These are phyloP conservation scores for Viola pubescens DNA, from an alignment of 441 rosid genomes.

Conservation along the genomic window DNA sequence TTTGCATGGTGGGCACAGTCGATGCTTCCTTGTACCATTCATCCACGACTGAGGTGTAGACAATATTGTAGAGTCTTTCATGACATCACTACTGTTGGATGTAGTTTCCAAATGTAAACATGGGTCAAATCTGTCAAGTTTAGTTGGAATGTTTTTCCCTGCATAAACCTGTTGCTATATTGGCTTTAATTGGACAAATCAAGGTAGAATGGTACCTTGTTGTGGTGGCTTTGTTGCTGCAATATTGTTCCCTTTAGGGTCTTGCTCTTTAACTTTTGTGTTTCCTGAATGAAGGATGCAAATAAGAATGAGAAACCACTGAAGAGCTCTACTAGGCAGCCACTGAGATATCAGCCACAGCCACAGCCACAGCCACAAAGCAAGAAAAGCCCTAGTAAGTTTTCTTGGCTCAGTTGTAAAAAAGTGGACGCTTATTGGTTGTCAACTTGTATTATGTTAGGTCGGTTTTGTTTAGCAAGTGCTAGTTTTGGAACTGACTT, in stretches of 20 bases:
- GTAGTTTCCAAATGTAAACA: too few species aligned
- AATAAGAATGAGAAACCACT: constrained; percentile 38
- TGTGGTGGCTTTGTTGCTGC: neutral
- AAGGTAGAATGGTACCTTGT: neutral
- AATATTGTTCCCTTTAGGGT: neutral
- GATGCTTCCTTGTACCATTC: too few species aligned
- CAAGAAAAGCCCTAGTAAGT: constrained; percentile 77
- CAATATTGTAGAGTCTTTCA: neutral
- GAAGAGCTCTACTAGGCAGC: constrained; percentile 32
- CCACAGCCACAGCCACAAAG: constrained; percentile 38
- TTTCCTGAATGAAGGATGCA: constrained; percentile 30
- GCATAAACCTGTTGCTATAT: neutral
- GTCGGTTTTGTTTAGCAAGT: neutral
- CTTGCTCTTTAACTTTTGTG: too few species aligned
- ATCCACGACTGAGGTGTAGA: too few species aligned
- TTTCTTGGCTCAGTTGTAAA: neutral
- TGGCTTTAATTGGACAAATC: neutral
- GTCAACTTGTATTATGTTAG: neutral
- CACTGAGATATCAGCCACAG: constrained; percentile 54
- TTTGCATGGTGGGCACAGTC: too few species aligned
- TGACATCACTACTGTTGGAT: neutral
- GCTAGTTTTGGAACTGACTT: neutral
- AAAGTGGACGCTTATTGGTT: neutral
- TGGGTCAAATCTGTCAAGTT: neutral
- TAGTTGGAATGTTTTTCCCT: neutral